Conservation (phyloP, 2,329 filamentous ascomycete genomes). For the Ustilaginoidea virens region DNA sequence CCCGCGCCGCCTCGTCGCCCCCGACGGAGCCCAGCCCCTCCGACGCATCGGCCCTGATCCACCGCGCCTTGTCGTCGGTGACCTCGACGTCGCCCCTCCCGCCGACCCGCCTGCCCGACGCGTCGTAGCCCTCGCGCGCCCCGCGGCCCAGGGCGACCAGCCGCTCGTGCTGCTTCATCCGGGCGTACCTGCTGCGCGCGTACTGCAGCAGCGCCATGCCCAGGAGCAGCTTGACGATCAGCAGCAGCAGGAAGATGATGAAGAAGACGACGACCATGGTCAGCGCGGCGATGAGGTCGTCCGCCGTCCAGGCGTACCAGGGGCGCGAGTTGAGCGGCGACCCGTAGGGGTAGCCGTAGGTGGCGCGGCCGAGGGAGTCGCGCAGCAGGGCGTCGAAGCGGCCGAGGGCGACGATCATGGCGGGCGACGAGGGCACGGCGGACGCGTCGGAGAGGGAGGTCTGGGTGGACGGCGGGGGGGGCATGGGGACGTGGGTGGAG, state of each 20-base stretch:
- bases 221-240: conserved; percentile 71
- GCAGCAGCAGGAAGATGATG: conserved; percentile 66
- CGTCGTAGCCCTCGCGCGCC: conserved; percentile 43
- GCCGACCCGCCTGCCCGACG: conserved; percentile 60
- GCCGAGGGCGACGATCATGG: conserved; percentile 61
- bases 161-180: conserved; percentile 60
- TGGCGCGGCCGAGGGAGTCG: conserved; percentile 58
- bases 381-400: conserved; percentile 64
- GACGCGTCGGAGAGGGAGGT: conserved; percentile 51
- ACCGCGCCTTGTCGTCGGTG: conserved; percentile 68
- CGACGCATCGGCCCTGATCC: conserved; percentile 75
- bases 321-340: conserved; percentile 21
- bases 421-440: conserved; percentile 49
- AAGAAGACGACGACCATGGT: conserved; percentile 85
- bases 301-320: conserved; percentile 45
- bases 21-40: conserved; percentile 49
- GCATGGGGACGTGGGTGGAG: conserved; percentile 67
- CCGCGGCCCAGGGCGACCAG: conserved; percentile 27
- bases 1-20: conserved; percentile 31
- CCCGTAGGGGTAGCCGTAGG: conserved; percentile 43
- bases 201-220: conserved; percentile 79
- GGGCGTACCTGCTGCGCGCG: conserved; percentile 60
- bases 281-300: conserved; percentile 57
- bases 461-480: conserved; percentile 48
- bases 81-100: conserved; percentile 79